A percentile compares a stretch with the other conserved stretches of the same genome.
Conservation (phyloP, 352 stramenopile genomes). For the Phytophthora cryptogea region DNA sequence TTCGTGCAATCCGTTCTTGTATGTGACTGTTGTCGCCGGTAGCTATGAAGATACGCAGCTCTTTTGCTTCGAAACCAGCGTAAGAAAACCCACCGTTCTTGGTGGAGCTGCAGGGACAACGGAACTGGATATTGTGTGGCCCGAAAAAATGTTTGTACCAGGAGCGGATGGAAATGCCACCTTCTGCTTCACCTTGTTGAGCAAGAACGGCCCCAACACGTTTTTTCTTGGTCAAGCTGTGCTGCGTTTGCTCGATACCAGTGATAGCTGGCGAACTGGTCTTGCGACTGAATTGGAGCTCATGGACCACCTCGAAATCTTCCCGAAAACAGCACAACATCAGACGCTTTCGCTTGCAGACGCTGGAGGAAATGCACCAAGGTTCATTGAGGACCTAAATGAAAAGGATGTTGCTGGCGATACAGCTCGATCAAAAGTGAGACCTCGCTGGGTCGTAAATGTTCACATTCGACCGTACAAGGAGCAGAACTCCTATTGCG, state of each 20-base stretch:
- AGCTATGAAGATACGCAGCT: constrained; percentile 66
- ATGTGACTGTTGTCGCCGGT: constrained; percentile 70
- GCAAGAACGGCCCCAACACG: constrained; percentile 79
- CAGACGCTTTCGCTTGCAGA: constrained; percentile 51
- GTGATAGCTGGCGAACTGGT: constrained; percentile 52
- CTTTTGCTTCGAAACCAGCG: constrained; percentile 72
- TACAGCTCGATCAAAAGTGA: constrained; percentile 10
- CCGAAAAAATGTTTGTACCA: constrained; percentile 66
- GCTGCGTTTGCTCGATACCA: constrained; percentile 48
- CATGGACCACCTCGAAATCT: constrained; percentile 53
- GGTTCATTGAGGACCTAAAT: constrained; percentile 14
- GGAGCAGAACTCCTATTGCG: constrained; percentile 59
- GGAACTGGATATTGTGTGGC: constrained; percentile 53
- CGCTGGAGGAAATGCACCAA: constrained; percentile 15
- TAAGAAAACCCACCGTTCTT: constrained; percentile 37
- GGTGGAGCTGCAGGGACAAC: background rate
- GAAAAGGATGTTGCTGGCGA: constrained; percentile 5
- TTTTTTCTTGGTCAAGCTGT: constrained; percentile 73
- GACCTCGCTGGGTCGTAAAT: constrained; percentile 36
- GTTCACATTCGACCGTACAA: constrained; percentile 53
- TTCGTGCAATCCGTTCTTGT: constrained; percentile 75
- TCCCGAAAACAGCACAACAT: constrained; percentile 61
- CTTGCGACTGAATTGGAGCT: constrained; percentile 46
- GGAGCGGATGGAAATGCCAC: constrained; percentile 70
- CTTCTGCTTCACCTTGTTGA: constrained; percentile 73